Percentiles rank a stretch among this genome's conserved stretches.
These are phyloP conservation scores for Hygrophoropsis aurantiaca DNA, from an alignment of 768 basidiomycete species.

Conservation along the genomic window DNA sequence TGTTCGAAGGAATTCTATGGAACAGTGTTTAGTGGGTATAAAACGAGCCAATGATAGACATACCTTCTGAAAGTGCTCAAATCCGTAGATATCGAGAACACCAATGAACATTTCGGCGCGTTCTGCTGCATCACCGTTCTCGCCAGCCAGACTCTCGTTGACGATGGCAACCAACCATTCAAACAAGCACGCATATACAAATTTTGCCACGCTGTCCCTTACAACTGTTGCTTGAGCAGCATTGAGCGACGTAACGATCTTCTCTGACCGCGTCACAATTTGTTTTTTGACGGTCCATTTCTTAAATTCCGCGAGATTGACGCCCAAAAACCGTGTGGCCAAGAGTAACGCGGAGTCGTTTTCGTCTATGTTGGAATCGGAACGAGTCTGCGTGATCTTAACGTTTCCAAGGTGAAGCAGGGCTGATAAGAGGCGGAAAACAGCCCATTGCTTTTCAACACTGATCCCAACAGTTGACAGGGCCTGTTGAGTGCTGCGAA, in stretches of 20 bases:
- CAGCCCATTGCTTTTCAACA: constrained; percentile 97
- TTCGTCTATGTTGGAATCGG: constrained; percentile 83
- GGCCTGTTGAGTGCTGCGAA: constrained; percentile 89
- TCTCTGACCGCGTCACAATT: constrained; percentile 90
- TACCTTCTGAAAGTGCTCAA: constrained; percentile 96
- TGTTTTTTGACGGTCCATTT: constrained; percentile 99
- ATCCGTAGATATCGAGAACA: constrained; percentile 96
- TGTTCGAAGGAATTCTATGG: constrained; percentile 87
- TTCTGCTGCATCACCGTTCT: constrained; percentile 86
- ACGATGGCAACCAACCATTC: constrained; percentile 98
- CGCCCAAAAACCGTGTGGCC: constrained; percentile 87
- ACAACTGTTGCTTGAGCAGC: constrained; percentile 91
- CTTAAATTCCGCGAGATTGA: constrained; percentile 91
- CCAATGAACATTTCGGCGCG: constrained; percentile 98
- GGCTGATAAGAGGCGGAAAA: constrained; percentile 90
- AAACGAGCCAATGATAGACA: neutral
- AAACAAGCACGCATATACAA: constrained; percentile 97
- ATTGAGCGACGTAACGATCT: constrained; percentile 87
- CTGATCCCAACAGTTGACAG: constrained; percentile 97
- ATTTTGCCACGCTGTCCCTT: constrained; percentile 95
- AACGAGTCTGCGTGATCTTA: constrained; percentile 78
- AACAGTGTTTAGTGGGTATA: constrained; percentile 1
- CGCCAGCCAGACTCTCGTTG: constrained; percentile 96
- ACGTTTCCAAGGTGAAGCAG: constrained; percentile 98
- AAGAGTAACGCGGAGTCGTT: constrained; percentile 76